Evolutionary conservation across 371 early-diverging fungal genomes (phyloP).

Genomic region (Mucor plumbeus): DNA sequence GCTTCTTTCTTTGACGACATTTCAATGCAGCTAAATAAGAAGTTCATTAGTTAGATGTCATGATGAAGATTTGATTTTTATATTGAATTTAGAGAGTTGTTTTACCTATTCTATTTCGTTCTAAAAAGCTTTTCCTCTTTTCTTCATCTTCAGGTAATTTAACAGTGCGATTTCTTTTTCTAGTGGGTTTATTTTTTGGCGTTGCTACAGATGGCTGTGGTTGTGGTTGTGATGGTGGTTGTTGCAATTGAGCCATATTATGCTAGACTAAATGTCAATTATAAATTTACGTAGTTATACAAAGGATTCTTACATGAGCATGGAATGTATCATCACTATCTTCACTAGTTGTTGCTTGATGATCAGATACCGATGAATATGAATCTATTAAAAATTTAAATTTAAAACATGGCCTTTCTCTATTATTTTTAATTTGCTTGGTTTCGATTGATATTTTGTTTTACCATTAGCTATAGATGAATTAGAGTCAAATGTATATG

Average conservation of each 20-base stretch:
- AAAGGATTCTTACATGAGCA: neutral
- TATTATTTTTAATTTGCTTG: neutral
- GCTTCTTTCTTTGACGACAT: conserved; percentile 90
- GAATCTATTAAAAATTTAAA: conserved; percentile 10
- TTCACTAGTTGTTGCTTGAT: conserved; percentile 10
- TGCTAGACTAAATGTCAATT: neutral
- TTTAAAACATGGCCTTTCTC: neutral
- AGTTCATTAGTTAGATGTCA: neutral
- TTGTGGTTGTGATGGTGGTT: neutral
- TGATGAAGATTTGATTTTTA: neutral
- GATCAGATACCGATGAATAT: conserved; percentile 17
- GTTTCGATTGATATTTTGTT: neutral
- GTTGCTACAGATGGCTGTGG: neutral
- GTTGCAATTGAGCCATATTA: neutral
- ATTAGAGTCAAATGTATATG: conserved; percentile 15
- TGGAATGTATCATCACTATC: conserved; percentile 13
- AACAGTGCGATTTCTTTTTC: conserved; percentile 10
- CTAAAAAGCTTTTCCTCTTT: conserved; percentile 80
- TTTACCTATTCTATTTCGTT: conserved; percentile 80
- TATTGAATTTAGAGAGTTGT: neutral
- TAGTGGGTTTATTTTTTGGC: neutral
- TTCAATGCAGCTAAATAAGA: conserved; percentile 75
- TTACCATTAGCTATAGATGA: conserved; percentile 12
- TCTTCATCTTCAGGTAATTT: conserved; percentile 59
- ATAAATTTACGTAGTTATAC: neutral